A percentile compares a stretch with the other conserved stretches of the same genome.
Evolutionary conservation across 176 grass and related monocot species (phyloP).

Genomic region (Pontederia crassipes): DNA sequence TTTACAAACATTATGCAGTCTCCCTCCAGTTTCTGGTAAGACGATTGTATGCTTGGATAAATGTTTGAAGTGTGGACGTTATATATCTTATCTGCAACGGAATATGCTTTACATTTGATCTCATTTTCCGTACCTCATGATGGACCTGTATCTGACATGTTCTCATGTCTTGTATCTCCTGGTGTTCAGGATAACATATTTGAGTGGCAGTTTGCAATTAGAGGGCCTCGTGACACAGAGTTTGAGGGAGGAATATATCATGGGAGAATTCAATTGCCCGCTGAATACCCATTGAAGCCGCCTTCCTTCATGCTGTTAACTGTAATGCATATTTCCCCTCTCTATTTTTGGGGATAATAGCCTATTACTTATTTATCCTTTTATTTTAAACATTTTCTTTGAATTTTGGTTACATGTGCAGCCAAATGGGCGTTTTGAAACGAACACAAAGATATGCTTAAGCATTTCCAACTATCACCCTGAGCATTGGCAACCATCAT

Average conservation of each 20-base stretch:
- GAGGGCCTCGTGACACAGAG: conserved; percentile 73
- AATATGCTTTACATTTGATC: neutral
- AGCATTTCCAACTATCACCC: conserved; percentile 99
- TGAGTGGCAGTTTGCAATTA: conserved; percentile 98
- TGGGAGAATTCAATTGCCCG: conserved; percentile 85
- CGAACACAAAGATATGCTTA: conserved; percentile 96
- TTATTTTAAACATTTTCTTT: conserved; percentile 2
- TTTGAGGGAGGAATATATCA: conserved; percentile 98
- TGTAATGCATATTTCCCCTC: conserved; percentile 20
- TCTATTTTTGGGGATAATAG: conserved; percentile 1
- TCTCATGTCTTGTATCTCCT: conserved; percentile 3
- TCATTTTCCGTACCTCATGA: neutral
- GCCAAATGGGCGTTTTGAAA: conserved; percentile 97
- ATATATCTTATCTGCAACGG: too few relatives aligned
- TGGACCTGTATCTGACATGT: neutral
- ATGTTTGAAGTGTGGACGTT: too few relatives aligned
- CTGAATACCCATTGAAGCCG: conserved; percentile 91
- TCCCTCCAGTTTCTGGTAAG: too few relatives aligned
- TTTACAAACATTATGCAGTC: too few relatives aligned
- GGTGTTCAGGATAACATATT: conserved; percentile 80
- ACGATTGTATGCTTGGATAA: too few relatives aligned
- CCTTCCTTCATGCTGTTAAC: conserved; percentile 94
- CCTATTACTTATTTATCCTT: neutral
- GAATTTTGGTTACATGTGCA: conserved; percentile 28
- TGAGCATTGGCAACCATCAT: conserved; percentile 97